phyloP scores from a whole-genome alignment of 2,329 filamentous ascomycete species.

The Fusarium fujikuroi region DNA sequence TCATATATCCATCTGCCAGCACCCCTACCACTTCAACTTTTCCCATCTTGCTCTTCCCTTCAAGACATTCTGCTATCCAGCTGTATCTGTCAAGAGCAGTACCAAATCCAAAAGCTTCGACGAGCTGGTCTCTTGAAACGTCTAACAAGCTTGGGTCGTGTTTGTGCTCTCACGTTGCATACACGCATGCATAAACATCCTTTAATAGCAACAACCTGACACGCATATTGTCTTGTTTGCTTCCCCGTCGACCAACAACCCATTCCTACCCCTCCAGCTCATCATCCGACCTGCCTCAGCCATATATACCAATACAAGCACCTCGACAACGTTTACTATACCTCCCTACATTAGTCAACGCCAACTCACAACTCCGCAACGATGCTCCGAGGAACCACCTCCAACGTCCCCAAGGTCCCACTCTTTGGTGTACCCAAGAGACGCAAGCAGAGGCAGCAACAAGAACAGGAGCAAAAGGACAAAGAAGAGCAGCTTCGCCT shows the following conservation, averaged over 20 bases:
- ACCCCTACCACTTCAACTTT: slow-evolving; percentile 23
- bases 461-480: slow-evolving; percentile 37
- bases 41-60: neutral
- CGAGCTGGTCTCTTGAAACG: slow-evolving; percentile 33
- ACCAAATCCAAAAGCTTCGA: slow-evolving; percentile 7
- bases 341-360: neutral
- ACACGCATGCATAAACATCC: slow-evolving; percentile 22
- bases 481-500: slow-evolving; percentile 37
- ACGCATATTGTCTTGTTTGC: slow-evolving; percentile 33
- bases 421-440: slow-evolving; percentile 44
- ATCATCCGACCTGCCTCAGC: slow-evolving; percentile 10
- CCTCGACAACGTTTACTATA: neutral
- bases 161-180: slow-evolving; percentile 25
- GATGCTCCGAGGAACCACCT: slow-evolving; percentile 38
- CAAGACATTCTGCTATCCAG: neutral
- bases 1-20: slow-evolving; percentile 29
- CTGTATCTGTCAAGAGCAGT: neutral
- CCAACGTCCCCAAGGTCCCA: slow-evolving; percentile 34
- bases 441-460: slow-evolving; percentile 41
- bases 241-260: slow-evolving; percentile 7
- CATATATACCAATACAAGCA: neutral
- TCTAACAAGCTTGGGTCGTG: slow-evolving; percentile 26
- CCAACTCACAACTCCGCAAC: slow-evolving; percentile 12
- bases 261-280: slow-evolving; percentile 20
- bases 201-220: slow-evolving; percentile 33